Evolutionary conservation across 2,329 filamentous ascomycete species (phyloP).

Genomic region (Akanthomyces uredinophilus): DNA sequence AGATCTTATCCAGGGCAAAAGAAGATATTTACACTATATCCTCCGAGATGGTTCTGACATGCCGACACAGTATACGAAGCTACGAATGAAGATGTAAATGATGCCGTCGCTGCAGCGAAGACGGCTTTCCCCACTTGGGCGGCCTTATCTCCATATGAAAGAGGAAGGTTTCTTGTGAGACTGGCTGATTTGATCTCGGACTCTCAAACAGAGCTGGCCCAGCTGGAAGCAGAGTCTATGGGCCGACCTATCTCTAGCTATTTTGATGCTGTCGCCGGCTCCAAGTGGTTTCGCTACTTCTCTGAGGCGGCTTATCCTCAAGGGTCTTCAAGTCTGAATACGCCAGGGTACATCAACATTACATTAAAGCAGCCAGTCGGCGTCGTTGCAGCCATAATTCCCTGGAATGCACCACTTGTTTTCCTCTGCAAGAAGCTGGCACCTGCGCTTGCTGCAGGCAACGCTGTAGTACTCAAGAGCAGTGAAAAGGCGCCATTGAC

Average conservation of each 20-base stretch:
- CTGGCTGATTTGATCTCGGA: conserved; percentile 39
- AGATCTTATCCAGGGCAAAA: too few species aligned
- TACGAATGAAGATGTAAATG: conserved; percentile 41
- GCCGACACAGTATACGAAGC: conserved; percentile 31
- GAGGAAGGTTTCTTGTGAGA: conserved; percentile 39
- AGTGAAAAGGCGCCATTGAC: conserved; percentile 50
- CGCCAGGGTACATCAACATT: conserved; percentile 41
- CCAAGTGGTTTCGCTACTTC: conserved; percentile 35
- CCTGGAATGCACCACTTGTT: conserved; percentile 49
- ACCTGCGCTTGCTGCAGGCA: conserved; percentile 43
- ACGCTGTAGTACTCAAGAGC: conserved; percentile 48
- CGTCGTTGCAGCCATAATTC: conserved; percentile 53
- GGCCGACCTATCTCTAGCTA: conserved; percentile 36
- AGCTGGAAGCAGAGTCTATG: conserved; percentile 41
- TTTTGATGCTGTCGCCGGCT: conserved; percentile 33
- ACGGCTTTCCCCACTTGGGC: conserved; percentile 45
- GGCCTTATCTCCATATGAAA: conserved; percentile 31
- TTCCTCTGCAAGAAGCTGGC: conserved; percentile 44
- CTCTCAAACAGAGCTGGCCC: conserved; percentile 37
- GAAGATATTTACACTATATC: too few species aligned
- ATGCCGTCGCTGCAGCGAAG: conserved; percentile 43
- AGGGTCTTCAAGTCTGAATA: conserved; percentile 43
- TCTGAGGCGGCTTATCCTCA: conserved; percentile 38
- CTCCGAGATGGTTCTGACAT: background rate
- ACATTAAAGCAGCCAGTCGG: conserved; percentile 45